Evolutionary conservation across 2,329 filamentous ascomycete genomes (phyloP).

Genomic region (Xylariaceae sp.): DNA sequence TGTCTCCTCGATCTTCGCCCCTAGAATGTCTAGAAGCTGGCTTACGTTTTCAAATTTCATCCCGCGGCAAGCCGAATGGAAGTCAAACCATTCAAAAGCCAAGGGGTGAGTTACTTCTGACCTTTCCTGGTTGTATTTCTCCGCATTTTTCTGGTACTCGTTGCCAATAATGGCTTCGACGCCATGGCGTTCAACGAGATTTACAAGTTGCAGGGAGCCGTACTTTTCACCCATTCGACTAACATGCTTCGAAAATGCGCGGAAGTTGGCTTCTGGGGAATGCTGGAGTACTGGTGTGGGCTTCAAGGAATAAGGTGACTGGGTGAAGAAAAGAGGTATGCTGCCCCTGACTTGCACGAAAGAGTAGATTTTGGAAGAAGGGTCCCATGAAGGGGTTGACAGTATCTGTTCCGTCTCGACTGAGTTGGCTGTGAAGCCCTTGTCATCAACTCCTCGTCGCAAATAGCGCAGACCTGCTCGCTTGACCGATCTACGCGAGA

Average conservation of each 20-base stretch:
- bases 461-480: conserved; percentile 89
- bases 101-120: conserved; percentile 55
- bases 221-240: conserved; percentile 72
- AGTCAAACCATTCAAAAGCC: conserved; percentile 95
- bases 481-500: conserved; percentile 87
- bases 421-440: conserved; percentile 85
- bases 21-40: conserved; percentile 74
- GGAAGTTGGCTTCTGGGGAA: conserved; percentile 77
- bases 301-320: conserved; percentile 92
- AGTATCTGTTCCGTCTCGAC: conserved; percentile 97
- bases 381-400: conserved; percentile 71
- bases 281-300: conserved; percentile 84
- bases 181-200: conserved; percentile 87
- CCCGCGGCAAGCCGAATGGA: conserved; percentile 87
- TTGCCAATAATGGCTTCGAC: conserved; percentile 81
- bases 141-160: conserved; percentile 73
- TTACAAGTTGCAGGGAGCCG: conserved; percentile 78
- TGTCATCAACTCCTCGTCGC: conserved; percentile 87
- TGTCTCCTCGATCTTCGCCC: conserved; percentile 69
- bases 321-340: conserved; percentile 93
- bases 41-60: conserved; percentile 99
- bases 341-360: conserved; percentile 90
- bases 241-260: conserved; percentile 83
- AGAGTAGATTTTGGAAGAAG: conserved; percentile 71
- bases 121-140: conserved; percentile 69